These are phyloP conservation scores for Emmonsiellopsis sp. DNA, from an alignment of 2,329 filamentous ascomycete genomes.

Conservation along the genomic window DNA sequence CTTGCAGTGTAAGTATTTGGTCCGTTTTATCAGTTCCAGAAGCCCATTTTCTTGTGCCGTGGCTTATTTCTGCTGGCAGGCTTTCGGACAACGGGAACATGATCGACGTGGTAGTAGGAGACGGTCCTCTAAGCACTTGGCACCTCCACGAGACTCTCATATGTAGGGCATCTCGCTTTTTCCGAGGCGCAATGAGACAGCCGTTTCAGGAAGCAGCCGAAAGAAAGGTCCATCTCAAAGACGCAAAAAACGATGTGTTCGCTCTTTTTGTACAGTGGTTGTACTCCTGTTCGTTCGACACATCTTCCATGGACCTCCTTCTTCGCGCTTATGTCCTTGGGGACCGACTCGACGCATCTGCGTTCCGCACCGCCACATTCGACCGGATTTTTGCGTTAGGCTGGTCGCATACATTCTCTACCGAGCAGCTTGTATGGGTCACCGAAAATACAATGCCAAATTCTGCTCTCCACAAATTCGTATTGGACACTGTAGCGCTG, in stretches of 20 bases:
- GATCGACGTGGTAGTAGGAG: slow-evolving; percentile 8
- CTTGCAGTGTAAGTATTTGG: slow-evolving; percentile 4
- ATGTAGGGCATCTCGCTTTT: slow-evolving; percentile 1
- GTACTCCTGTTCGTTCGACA: slow-evolving; percentile 5
- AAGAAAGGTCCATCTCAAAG: slow-evolving; percentile 4
- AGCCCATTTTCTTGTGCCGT: not conserved
- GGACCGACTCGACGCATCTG: slow-evolving; percentile 2
- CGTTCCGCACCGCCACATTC: slow-evolving; percentile 1
- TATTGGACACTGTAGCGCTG: slow-evolving; percentile 7
- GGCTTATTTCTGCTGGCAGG: not conserved
- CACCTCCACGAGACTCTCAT: slow-evolving; percentile 7
- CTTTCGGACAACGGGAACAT: slow-evolving; percentile 3
- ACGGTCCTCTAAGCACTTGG: not conserved
- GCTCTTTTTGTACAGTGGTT: slow-evolving; percentile 10
- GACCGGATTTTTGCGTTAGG: slow-evolving; percentile 4
- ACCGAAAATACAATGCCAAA: slow-evolving; percentile 3
- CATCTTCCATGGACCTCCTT: not conserved
- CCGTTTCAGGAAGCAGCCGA: slow-evolving; percentile 5
- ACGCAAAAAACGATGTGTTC: slow-evolving; percentile 6
- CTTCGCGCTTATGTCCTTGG: slow-evolving; percentile 7
- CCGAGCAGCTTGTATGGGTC: slow-evolving; percentile 5
- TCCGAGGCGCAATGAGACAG: slow-evolving; percentile 1
- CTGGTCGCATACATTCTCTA: not conserved
- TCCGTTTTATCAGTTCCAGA: not conserved
- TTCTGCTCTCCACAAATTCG: slow-evolving; percentile 5